Conservation (phyloP, 306 rosid species). For the Urtica urens region DNA sequence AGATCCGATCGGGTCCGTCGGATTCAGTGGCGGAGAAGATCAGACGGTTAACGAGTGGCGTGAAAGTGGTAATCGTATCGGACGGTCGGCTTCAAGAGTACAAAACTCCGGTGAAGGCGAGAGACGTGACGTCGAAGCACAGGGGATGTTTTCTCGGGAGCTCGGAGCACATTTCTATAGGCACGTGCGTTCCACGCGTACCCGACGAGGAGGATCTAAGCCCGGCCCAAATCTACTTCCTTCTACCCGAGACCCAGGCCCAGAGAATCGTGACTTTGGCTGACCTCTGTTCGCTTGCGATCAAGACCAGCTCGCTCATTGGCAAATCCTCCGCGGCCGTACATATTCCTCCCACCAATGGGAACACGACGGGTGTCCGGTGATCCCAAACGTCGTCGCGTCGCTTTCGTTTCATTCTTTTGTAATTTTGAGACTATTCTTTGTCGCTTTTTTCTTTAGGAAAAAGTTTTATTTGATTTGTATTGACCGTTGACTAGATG, state of each 20-base stretch:
- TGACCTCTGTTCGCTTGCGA: slow-evolving; percentile 52
- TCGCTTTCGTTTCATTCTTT: neutral
- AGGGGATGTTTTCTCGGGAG: slow-evolving; percentile 44
- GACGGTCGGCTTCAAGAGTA: slow-evolving; percentile 38
- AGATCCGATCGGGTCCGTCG: neutral
- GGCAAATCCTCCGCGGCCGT: slow-evolving; percentile 5
- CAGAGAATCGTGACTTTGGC: slow-evolving; percentile 33
- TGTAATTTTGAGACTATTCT: no score
- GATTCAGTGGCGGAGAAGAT: slow-evolving; percentile 19
- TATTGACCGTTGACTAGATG: neutral
- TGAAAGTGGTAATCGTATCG: slow-evolving; percentile 34
- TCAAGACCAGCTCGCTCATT: slow-evolving; percentile 44
- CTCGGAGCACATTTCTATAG: slow-evolving; percentile 50
- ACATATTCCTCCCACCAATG: neutral
- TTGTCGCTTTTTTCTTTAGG: neutral
- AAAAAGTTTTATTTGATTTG: neutral
- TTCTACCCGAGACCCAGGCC: slow-evolving; percentile 38
- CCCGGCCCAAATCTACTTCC: slow-evolving; percentile 62
- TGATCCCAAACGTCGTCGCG: neutral
- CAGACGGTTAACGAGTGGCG: slow-evolving; percentile 21
- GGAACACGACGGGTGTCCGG: slow-evolving; percentile 3
- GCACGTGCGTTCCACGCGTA: slow-evolving; percentile 37
- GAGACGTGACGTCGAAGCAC: slow-evolving; percentile 27
- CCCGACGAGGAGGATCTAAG: slow-evolving; percentile 43
- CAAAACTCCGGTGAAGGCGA: slow-evolving; percentile 34